Conservation (phyloP, 768 basidiomycete genomes). For the Harrya chromipes region DNA sequence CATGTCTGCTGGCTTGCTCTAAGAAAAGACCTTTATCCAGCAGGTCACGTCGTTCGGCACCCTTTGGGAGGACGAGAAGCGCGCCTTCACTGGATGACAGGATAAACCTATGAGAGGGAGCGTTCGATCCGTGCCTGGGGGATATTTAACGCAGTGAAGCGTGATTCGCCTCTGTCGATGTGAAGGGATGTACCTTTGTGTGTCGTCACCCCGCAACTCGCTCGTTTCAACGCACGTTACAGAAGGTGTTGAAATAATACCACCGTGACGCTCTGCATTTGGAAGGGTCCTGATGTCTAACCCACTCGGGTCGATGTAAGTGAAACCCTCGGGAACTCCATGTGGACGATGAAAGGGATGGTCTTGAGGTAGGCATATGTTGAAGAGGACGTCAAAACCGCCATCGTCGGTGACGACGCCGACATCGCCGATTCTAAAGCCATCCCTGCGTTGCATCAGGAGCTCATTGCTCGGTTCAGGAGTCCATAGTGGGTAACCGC, state of each 20-base stretch:
- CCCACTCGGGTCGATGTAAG: constrained; percentile 8
- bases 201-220: too few species aligned
- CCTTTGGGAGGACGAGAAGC: constrained; percentile 30
- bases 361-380: constrained; percentile 29
- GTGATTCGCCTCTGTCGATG: neutral
- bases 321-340: constrained; percentile 27
- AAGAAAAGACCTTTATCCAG: constrained; percentile 18
- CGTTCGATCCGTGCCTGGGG: neutral
- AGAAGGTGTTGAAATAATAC: constrained; percentile 12
- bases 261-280: constrained; percentile 4
- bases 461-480: constrained; percentile 23
- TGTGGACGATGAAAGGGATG: constrained; percentile 18
- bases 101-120: constrained; percentile 10
- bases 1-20: constrained; percentile 19
- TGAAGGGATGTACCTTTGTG: neutral
- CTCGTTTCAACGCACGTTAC: constrained; percentile 2
- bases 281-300: constrained; percentile 6
- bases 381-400: constrained; percentile 35
- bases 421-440: constrained; percentile 35
- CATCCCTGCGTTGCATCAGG: constrained; percentile 15
- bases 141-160: neutral
- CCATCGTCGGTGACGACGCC: constrained; percentile 28
- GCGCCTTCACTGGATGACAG: constrained; percentile 27
- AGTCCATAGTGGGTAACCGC: constrained; percentile 32
- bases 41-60: constrained; percentile 22